Base-by-base conservation (phyloP, 164 flowering plant species). In the Buxus sempervirens region DNA sequence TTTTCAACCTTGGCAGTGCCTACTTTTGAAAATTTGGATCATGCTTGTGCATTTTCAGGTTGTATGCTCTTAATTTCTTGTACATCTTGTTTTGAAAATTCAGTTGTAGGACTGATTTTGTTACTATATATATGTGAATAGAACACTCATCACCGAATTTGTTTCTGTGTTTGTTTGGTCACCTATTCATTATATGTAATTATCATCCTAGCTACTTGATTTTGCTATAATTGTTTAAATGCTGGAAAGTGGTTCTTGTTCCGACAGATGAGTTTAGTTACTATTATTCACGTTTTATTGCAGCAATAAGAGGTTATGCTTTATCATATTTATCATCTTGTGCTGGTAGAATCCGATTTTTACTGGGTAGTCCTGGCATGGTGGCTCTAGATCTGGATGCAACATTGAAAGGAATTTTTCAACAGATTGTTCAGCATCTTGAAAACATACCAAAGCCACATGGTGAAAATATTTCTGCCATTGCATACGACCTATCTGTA, bases 251-350 rank as follows among this genome's bases (percentile, higher is more conserved):
- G 20, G 0, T 54, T 59, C 27, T 21, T 58, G 20, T 32, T 41
- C 4, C 1, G 24, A n/a, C n/a, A 54, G 56, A 55, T 60, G 42
- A 25, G 19, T 63, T 28, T 45, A 12, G 6, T 41, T 25, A 56
- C 18, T n/a, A 64, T 21, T 45, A 18, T 38, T 64, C 58, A 60
- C 66, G 23, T 66, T 71, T 67, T 25, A 67, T 36, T 84, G 89
- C 90, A 93, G 99, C 99, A 65, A 84, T 93, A 70, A 86, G 95
- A 76, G 98, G 97, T 45, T 96, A 96, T 84, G 97, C 98, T 65
- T 75, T 93, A 65, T 93, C 97, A 25, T 93, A 88, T 78, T 86
- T 96, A 65, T 90, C 98, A 59, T 88, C 98, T 5, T 88, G 89
- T 80, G 96, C 97, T 76, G 92, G 94, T 69, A 85, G 99, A 83